Evolutionary conservation across 768 basidiomycete genomes (phyloP).

Genomic region (Phanerochaete carnosa): DNA sequence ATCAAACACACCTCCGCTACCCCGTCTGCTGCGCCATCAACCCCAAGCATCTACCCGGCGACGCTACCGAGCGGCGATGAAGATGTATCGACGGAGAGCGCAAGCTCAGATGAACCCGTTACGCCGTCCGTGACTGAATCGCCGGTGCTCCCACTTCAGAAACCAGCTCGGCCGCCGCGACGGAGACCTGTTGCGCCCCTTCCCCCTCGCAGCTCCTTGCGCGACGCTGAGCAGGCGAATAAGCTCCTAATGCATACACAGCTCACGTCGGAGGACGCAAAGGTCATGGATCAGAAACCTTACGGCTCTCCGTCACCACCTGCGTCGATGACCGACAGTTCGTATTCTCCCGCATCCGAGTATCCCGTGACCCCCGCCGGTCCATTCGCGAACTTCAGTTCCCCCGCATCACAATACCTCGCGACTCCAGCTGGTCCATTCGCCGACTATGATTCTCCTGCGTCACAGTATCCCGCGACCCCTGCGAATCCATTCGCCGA

Average conservation of each 20-base stretch:
- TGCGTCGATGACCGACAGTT: conserved; percentile 22
- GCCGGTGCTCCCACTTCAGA: neutral
- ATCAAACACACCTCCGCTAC: neutral
- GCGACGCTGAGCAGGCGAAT: conserved; percentile 6
- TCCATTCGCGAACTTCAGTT: neutral
- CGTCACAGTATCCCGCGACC: neutral
- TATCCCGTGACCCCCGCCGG: neutral
- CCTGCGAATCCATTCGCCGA: conserved; percentile 5
- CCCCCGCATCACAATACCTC: neutral
- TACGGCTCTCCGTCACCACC: conserved; percentile 40
- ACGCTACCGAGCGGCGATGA: conserved; percentile 10
- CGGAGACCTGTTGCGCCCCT: conserved; percentile 7
- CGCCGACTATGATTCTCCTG: neutral
- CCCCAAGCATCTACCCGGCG: conserved; percentile 22
- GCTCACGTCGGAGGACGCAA: neutral
- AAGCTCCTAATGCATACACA: conserved; percentile 9
- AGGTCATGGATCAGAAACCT: neutral
- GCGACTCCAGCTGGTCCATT: neutral
- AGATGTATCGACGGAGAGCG: conserved; percentile 9
- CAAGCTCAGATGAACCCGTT: neutral
- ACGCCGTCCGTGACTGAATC: neutral
- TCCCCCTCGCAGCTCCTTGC: conserved; percentile 19
- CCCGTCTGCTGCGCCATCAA: conserved; percentile 12
- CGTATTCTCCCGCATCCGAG: neutral
- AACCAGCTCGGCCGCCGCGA: conserved; percentile 3